Conservation (phyloP, 1,284 basidiomycete genomes). For the Chalciporus sp. region DNA sequence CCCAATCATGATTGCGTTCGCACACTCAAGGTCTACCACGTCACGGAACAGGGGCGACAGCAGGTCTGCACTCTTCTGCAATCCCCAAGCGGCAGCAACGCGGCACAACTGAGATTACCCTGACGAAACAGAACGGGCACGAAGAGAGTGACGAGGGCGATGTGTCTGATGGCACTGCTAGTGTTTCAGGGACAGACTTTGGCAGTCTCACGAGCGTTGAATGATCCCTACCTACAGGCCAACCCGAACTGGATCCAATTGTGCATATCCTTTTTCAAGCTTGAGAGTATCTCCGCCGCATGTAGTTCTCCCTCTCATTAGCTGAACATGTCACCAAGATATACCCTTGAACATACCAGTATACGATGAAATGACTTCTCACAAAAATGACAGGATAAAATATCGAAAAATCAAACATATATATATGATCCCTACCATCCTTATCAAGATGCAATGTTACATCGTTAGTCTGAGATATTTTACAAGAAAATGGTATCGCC, state of each 20-base stretch:
- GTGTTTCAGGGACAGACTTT: slow-evolving; percentile 49
- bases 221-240: slow-evolving; percentile 25
- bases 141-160: slow-evolving; percentile 23
- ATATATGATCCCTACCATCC: neutral
- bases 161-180: slow-evolving; percentile 36
- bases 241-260: slow-evolving; percentile 4
- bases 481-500: slow-evolving; percentile 1
- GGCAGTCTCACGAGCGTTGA: slow-evolving; percentile 64
- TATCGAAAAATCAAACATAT: neutral
- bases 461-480: slow-evolving; percentile 12
- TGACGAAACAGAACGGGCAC: slow-evolving; percentile 15
- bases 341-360: neutral
- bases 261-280: slow-evolving; percentile 1
- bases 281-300: neutral
- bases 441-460: slow-evolving; percentile 5
- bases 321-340: slow-evolving; percentile 1
- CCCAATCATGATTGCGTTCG: slow-evolving; percentile 36
- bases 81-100: slow-evolving; percentile 27
- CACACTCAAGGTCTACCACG: slow-evolving; percentile 38
- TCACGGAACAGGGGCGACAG: slow-evolving; percentile 36
- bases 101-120: slow-evolving; percentile 28
- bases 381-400: neutral
- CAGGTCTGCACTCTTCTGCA: slow-evolving; percentile 29
- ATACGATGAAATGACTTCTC: neutral
- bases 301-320: neutral